Percentiles rank a stretch among this genome's conserved stretches.
These are phyloP conservation scores for Teunomyces atbi DNA, from an alignment of 805 yeast genomes.

Conservation along the genomic window DNA sequence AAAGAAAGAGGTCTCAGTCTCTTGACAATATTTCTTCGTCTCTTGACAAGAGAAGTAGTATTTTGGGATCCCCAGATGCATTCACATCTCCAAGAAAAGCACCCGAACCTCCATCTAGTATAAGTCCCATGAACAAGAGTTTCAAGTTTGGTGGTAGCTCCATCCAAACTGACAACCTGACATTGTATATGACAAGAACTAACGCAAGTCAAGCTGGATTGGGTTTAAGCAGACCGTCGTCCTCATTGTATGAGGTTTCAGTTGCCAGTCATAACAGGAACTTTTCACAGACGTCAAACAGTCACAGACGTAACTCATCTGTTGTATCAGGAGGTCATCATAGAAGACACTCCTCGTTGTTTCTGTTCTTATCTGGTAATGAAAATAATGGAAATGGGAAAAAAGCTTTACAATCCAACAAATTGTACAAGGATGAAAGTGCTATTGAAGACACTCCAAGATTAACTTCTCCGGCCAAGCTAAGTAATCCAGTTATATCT, in stretches of 20 bases:
- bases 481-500: conserved; percentile 12
- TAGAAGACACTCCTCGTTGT: conserved; percentile 60
- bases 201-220: conserved; percentile 20
- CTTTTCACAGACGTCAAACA: conserved; percentile 36
- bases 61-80: conserved; percentile 23
- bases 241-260: conserved; percentile 51
- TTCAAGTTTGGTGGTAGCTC: conserved; percentile 32
- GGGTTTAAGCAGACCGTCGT: conserved; percentile 41
- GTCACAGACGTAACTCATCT: conserved; percentile 31
- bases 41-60: conserved; percentile 10
- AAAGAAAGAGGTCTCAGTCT: conserved; percentile 51
- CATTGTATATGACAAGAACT: conserved; percentile 22
- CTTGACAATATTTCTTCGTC: conserved; percentile 38
- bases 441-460: conserved; percentile 7
- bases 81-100: conserved; percentile 72
- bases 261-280: conserved; percentile 41
- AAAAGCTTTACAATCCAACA: conserved; percentile 10
- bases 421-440: conserved; percentile 7
- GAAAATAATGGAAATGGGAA: conserved; percentile 16
- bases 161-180: conserved; percentile 11
- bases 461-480: conserved; percentile 25
- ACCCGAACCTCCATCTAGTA: conserved; percentile 60
- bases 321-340: conserved; percentile 42
- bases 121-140: conserved; percentile 23
- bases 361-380: conserved; percentile 46